Evolutionary conservation across 2,329 filamentous ascomycete species (phyloP), one percentile per base, ranked within the genome.

Genomic region (Orbilia oligospora): DNA sequence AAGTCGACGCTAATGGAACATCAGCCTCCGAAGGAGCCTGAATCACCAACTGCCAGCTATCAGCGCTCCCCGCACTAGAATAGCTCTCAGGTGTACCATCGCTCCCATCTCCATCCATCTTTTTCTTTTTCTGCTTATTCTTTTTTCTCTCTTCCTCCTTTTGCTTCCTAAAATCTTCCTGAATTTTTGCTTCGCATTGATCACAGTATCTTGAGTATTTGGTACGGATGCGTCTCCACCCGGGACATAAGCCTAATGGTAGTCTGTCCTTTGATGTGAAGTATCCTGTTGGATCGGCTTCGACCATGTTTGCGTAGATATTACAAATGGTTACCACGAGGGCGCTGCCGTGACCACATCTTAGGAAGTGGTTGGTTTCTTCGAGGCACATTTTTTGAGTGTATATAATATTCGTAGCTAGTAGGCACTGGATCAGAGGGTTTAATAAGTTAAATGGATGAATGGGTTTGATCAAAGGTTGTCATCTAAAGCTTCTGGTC

Each of bases 21-120:
- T 38, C n/a, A 55, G 51, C 51, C 30, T 58, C 53, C 36, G 16
- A 4, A 4, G 56, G 56, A 24, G 56, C 33, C 10, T 61, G 56
- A 3, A 61, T 36, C 14, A 61, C 56, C 36, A 61, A n/a, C 36
- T 61, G 56, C 56, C 56, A 41, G 20, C 56, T 61, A 20, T 61
- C 56, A 1, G 1, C 36, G 16, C 56, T 61, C 27, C 12, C 12
- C 3, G 10, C 33, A n/a, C 20, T 44, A 51, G 44, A 20, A 20
- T 24, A 27, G 24, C 5, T 14, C 2, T 46, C 44, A 27, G 6
- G 14, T 2, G 2, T 9, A 51, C 9, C 20, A 20, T 24, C 48
- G 8, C 9, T 22, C 9, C 20, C 48, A 5, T 22, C 36, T 1
- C n/a, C 8, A 61, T 61, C n/a, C n/a, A n/a, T n/a, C n/a, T n/a